Evolutionary conservation across 164 flowering plant genomes (phyloP).

Genomic region (Piper betle): DNA sequence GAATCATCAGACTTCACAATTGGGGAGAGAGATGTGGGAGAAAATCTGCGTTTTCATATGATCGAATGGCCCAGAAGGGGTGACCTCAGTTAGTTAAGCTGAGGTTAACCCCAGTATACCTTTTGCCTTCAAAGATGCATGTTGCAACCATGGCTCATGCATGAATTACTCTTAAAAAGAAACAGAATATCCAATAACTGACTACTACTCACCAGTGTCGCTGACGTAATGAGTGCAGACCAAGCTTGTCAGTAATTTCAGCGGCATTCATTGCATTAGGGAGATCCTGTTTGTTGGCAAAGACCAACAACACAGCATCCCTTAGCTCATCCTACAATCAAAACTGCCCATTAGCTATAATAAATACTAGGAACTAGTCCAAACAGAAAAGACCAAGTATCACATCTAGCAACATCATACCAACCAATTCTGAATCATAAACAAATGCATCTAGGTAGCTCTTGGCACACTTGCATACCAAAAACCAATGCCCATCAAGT

Average conservation of each 20-base stretch:
- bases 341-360: neutral
- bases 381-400: neutral
- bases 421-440: too few relatives aligned
- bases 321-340: constrained; percentile 43
- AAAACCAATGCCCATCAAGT: neutral
- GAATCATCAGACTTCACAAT: too few relatives aligned
- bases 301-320: constrained; percentile 64
- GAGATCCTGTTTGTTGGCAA: constrained; percentile 80
- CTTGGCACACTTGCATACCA: too few relatives aligned
- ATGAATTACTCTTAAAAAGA: neutral
- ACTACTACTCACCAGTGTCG: constrained; percentile 44
- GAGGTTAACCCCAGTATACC: too few relatives aligned
- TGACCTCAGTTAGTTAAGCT: too few relatives aligned
- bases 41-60: too few relatives aligned
- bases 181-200: neutral
- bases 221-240: constrained; percentile 66
- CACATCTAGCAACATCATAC: too few relatives aligned
- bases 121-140: too few relatives aligned
- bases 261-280: constrained; percentile 81
- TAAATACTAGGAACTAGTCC: neutral
- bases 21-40: too few relatives aligned
- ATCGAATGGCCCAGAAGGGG: too few relatives aligned
- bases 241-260: constrained; percentile 71
- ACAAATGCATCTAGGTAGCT: too few relatives aligned
- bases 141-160: neutral